Percentiles rank a stretch among this genome's conserved stretches.
These are phyloP conservation scores for Leptosphaerulina australis DNA, from an alignment of 2,329 filamentous ascomycete genomes.

Conservation along the genomic window DNA sequence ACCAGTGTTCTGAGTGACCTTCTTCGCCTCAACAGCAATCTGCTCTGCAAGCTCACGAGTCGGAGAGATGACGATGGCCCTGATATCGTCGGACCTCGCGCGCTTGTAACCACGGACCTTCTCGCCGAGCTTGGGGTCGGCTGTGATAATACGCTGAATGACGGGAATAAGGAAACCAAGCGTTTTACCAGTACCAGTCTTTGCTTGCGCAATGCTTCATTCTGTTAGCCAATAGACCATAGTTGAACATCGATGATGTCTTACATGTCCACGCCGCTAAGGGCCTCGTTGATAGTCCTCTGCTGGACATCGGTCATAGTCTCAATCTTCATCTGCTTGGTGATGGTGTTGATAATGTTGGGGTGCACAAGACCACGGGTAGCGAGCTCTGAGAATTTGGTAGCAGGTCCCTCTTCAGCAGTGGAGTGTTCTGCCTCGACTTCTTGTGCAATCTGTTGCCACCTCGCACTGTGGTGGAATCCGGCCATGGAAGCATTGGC, in stretches of 20 bases:
- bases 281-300: conserved; percentile 78
- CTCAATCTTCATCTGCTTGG: conserved; percentile 73
- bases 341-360: conserved; percentile 72
- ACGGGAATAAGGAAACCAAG: conserved; percentile 88
- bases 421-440: conserved; percentile 27
- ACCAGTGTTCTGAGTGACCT: conserved; percentile 68
- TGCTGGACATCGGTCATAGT: conserved; percentile 93
- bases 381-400: conserved; percentile 54
- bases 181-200: conserved; percentile 96
- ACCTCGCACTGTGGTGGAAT: conserved; percentile 50
- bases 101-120: conserved; percentile 51
- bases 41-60: conserved; percentile 69
- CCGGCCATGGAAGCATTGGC: conserved; percentile 32
- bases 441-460: conserved; percentile 43
- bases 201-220: conserved; percentile 78
- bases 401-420: conserved; percentile 42
- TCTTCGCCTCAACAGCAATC: conserved; percentile 73
- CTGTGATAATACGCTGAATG: conserved; percentile 75
- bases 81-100: conserved; percentile 58
- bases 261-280: conserved; percentile 83
- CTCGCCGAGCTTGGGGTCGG: conserved; percentile 66
- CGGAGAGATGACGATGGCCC: conserved; percentile 66
- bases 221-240: conserved; percentile 17
- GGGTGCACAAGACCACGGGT: conserved; percentile 62
- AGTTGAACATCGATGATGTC: conserved; percentile 34